Base-by-base conservation (phyloP, 257 asterid genomes). In the Przewalskia tangutica region DNA sequence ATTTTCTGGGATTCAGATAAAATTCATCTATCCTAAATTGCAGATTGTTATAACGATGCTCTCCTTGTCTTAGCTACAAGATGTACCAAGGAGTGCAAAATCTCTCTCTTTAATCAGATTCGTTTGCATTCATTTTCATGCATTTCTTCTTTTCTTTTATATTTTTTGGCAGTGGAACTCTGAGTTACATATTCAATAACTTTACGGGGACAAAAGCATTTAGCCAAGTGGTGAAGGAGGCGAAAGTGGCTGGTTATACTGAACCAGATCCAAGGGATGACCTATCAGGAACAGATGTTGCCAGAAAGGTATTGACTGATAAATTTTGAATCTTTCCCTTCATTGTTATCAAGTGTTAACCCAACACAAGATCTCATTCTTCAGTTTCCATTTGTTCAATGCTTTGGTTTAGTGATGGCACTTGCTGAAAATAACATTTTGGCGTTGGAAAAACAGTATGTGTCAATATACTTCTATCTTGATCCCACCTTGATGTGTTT, bases 201-300 rank as follows among this genome's bases (percentile, higher is more conserved):
- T 96, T 91, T 70, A 89, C 53, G 85, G 98, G 94, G 60, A 80
- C 80, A 34, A 90, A 89, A 36, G 87, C 88, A 68, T 96, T 96
- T 85, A 96, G 98, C 87, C 98, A 96, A 48, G 99, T 92, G 84
- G 99, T 96, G 81, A 89, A 89, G 89, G 99, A 80, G 87, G 99
- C 99, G 50, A 96, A 93, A 86, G 92, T 81, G 79, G 95, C 98
- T 58, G 99, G 99, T 80, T 96, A 93, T 88, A 96, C 99, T 14
- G 98, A 96, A 87, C 99, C 99, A 60, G 99, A 96, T 86, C 99
- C 99, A 20, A 90, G 99, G 86, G 99, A 96, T 82, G 99, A 96
- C 88, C 86, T 96, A 83, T 93, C 99, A 62, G 99, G 99, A 84
- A 93, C 94, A 2, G 99, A 96, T 77, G 99, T 96, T 68, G 99